Evolutionary conservation across 2,329 filamentous ascomycete genomes (phyloP), one percentile per base, ranked within the genome.

Genomic region (Phoma sp.): DNA sequence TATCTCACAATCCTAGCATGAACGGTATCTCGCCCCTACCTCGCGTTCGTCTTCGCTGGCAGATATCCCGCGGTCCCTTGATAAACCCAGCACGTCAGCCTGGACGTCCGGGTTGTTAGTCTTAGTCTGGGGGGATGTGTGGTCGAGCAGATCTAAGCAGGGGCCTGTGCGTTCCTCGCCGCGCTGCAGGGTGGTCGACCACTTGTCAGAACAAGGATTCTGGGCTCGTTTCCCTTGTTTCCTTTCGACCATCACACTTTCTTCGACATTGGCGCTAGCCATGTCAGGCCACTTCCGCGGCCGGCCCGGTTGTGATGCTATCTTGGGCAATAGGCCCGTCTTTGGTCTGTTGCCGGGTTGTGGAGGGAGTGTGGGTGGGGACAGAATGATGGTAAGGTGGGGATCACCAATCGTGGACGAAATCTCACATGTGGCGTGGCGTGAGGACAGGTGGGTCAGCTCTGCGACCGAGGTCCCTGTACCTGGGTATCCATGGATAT

Each of bases 91-190:
- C 48, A 32, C n/a, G 24, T 49, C 31, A 41, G 38, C 39, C 12
- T 31, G 7, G 8, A 12, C 27, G 7, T 29, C 27, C 10, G 27
- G 27, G 27, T 29, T 24, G 22, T 24, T 24, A 17, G 22, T 31
- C 2, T 6, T 10, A 13, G 29, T 13, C 8, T 29, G 27, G 8
- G 29, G 29, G 29, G 25, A 40, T 39, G 41, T 21, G 41, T 55
- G 51, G 51, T 55, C 51, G 51, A 50, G 35, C 45, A 55, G 51
- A 55, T 55, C 51, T 55, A 40, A 17, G 17, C 17, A 17, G 17
- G 51, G 40, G 45, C 7, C 50, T 6, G 43, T 49, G 51, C 37
- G 2, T 10, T 12, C 25, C n/a, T 17, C 13, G 13, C 24, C 17
- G 10, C 38, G 27, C 17, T 17, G 17, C 17, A 17, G 17, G 22